These are phyloP conservation scores for maize (Zea mays) DNA, from an alignment of 176 grass and related monocot species.

Conservation along the genomic window Zm-B73-REFERENCE-NAM-5.0 NC_050102.1:154725501-154726000, in stretches of 20 bases:
- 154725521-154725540: constrained; percentile 66
- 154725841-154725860: not conserved
- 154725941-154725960: constrained; percentile 1
- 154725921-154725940: not conserved
- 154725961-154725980: not conserved
- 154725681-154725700: not conserved
- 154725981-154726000: not conserved
- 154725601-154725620: not conserved
- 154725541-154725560: constrained; percentile 87
- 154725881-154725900: not conserved
- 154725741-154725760: constrained; percentile 20
- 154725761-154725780: not conserved
- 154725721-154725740: not conserved
- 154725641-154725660: not conserved
- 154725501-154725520: constrained; percentile 66
- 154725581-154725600: not conserved
- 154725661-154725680: not conserved
- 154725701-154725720: not conserved
- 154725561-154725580: constrained; percentile 4
- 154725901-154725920: constrained; percentile 10
- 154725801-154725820: not conserved
- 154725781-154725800: not conserved
- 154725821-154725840: not conserved
- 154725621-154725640: not conserved
- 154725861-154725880: constrained; percentile 13